These are phyloP conservation scores for Fraxinus quadrangulata DNA, from an alignment of 257 asterid genomes.

Conservation along the genomic window DNA sequence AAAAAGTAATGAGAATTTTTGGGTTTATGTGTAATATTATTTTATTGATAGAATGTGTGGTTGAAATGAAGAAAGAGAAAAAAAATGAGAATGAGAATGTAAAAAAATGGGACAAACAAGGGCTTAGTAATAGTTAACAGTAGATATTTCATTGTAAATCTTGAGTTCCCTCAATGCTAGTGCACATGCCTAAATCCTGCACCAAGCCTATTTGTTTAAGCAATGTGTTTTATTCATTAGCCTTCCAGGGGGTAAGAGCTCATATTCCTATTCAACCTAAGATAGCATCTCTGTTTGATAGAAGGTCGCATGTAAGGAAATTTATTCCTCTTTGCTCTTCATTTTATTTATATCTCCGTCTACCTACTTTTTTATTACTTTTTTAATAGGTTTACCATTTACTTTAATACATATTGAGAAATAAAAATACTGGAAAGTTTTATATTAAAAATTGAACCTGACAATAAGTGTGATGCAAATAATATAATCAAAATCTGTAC, in stretches of 20 bases:
- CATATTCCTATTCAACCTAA: not conserved
- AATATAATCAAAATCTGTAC: not conserved
- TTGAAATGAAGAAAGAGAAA: no score
- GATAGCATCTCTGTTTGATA: not conserved
- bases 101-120: no score
- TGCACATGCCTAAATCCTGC: not conserved
- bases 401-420: not conserved
- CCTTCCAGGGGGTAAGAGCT: not conserved
- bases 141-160: not conserved
- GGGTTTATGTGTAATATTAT: no score
- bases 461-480: not conserved
- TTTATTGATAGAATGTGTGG: no score
- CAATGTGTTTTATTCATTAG: not conserved
- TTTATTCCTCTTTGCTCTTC: not conserved
- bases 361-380: not conserved
- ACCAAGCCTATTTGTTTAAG: not conserved
- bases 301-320: not conserved
- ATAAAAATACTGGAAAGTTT: not conserved
- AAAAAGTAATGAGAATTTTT: no score
- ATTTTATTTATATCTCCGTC: not conserved
- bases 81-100: no score
- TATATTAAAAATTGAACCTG: not conserved
- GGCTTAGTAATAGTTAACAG: not conserved
- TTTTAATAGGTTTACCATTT: not conserved
- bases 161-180: not conserved